These are phyloP conservation scores for Linderniella brevidens DNA, from an alignment of 257 asterid genomes.

Conservation along the genomic window DNA sequence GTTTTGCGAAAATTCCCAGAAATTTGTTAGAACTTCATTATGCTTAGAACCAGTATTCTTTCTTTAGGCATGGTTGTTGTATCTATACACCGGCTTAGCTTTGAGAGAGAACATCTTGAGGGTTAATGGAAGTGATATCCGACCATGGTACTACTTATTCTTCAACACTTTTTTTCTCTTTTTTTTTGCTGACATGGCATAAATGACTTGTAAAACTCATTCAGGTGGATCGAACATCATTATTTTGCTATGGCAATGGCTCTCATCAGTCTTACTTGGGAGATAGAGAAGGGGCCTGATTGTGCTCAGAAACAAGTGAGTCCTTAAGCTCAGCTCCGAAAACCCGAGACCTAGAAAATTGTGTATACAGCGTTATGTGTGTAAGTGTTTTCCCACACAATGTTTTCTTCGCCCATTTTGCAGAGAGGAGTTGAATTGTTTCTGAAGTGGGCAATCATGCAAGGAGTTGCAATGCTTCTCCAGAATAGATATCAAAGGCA, in stretches of 20 bases:
- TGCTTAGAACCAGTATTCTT: conserved; percentile 2
- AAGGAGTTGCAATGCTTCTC: conserved; percentile 85
- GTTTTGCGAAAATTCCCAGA: too few species aligned
- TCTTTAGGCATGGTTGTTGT: conserved; percentile 88
- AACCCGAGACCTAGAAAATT: neutral
- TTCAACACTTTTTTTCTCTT: neutral
- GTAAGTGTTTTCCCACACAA: neutral
- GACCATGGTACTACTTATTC: neutral
- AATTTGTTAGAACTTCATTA: too few species aligned
- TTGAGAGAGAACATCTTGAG: conserved; percentile 92
- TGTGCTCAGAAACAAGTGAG: conserved; percentile 82
- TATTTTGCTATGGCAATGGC: conserved; percentile 95
- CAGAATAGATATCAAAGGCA: conserved; percentile 87
- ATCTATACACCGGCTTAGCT: conserved; percentile 91
- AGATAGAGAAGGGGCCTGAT: conserved; percentile 66
- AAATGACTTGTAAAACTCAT: too few species aligned
- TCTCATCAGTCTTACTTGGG: conserved; percentile 98
- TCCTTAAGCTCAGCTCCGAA: neutral
- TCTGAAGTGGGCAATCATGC: conserved; percentile 83
- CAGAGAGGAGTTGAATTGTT: conserved; percentile 68
- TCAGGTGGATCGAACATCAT: conserved; percentile 98
- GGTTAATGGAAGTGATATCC: conserved; percentile 69
- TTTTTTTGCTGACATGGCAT: neutral
- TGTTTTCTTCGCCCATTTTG: conserved; percentile 4
- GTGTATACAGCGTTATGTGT: neutral